These are phyloP conservation scores for Prunus dulcis DNA, from an alignment of 306 rosid species.

Conservation along the genomic window DNA sequence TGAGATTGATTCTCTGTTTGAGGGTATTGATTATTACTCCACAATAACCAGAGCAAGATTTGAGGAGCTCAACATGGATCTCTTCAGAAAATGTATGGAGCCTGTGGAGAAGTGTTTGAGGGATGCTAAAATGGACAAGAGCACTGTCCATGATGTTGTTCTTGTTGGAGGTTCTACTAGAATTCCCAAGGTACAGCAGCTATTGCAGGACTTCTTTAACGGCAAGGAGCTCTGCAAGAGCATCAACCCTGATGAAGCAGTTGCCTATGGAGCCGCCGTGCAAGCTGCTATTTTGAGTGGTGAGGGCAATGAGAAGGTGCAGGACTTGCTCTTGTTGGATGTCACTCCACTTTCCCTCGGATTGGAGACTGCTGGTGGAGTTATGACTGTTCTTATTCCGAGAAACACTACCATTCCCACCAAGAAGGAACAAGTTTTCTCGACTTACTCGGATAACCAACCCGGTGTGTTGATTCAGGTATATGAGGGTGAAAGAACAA, in stretches of 20 bases:
- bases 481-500: slow-evolving; percentile 38
- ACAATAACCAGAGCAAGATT: slow-evolving; percentile 27
- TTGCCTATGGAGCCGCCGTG: slow-evolving; percentile 39
- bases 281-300: slow-evolving; percentile 42
- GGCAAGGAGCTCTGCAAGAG: slow-evolving; percentile 46
- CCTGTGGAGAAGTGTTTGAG: slow-evolving; percentile 39
- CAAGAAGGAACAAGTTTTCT: slow-evolving; percentile 24
- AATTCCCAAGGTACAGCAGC: slow-evolving; percentile 43
- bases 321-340: slow-evolving; percentile 34
- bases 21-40: slow-evolving; percentile 34
- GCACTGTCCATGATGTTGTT: slow-evolving; percentile 32
- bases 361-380: slow-evolving; percentile 35
- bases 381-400: slow-evolving; percentile 33
- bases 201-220: slow-evolving; percentile 36
- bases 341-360: slow-evolving; percentile 44
- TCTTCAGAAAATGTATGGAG: slow-evolving; percentile 34
- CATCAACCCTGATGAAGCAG: slow-evolving; percentile 47
- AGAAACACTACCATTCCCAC: slow-evolving; percentile 45
- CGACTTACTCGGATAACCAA: slow-evolving; percentile 28
- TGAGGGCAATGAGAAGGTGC: slow-evolving; percentile 38
- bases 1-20: slow-evolving; percentile 41
- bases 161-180: slow-evolving; percentile 45
- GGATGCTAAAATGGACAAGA: slow-evolving; percentile 35
- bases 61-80: slow-evolving; percentile 39
- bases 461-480: slow-evolving; percentile 27